These are phyloP conservation scores for Gracilaria domingensis DNA, from an alignment of 23 red algal genomes.

Conservation along the genomic window DNA sequence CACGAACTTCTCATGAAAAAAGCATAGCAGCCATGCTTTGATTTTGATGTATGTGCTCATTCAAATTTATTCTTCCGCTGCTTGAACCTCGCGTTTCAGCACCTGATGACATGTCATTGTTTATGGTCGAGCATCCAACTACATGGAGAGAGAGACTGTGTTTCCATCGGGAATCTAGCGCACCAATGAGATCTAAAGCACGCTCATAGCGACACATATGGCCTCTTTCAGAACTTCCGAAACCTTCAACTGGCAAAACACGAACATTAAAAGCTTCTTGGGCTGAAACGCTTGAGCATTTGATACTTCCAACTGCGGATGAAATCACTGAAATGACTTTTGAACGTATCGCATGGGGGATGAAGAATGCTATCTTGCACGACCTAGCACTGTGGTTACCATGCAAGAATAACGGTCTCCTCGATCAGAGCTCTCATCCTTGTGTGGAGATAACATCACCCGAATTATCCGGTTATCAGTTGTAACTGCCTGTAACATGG, in stretches of 20 bases:
- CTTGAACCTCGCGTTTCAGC: not conserved
- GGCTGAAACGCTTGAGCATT: not conserved
- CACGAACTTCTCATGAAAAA: slow-evolving; percentile 79
- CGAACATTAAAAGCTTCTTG: not conserved
- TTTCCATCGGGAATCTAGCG: not conserved
- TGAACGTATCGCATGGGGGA: not conserved
- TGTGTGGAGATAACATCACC: not conserved
- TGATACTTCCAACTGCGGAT: not conserved
- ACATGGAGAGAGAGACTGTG: not conserved
- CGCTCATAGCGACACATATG: not conserved
- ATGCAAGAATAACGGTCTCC: not conserved
- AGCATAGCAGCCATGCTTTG: not conserved
- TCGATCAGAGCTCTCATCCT: not conserved
- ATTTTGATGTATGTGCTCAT: not conserved
- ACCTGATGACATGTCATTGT: not conserved
- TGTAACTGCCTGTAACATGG: not conserved
- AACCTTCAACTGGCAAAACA: not conserved
- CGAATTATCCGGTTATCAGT: not conserved
- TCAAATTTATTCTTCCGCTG: not conserved
- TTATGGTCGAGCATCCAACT: not conserved
- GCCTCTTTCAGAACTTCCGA: not conserved
- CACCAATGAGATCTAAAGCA: not conserved
- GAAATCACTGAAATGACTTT: not conserved
- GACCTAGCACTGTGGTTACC: not conserved
- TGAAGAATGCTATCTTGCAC: not conserved